Conservation (phyloP, 2,329 filamentous ascomycete species). For the Trichophyton equinum region DNA sequence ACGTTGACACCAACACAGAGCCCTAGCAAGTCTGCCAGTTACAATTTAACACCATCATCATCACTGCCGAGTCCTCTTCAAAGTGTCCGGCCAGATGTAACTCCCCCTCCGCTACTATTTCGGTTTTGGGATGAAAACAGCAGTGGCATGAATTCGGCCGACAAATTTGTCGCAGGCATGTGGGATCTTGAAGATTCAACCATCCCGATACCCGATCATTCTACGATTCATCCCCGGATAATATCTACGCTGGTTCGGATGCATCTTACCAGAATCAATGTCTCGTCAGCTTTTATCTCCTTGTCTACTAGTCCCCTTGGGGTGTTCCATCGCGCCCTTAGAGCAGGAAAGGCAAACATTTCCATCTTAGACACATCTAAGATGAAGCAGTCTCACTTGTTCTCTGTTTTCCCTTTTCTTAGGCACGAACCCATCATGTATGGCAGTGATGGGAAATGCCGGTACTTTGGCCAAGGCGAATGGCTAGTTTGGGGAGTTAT, state of each 20-base stretch:
- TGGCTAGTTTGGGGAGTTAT: constrained; percentile 26
- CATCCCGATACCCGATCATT: constrained; percentile 9
- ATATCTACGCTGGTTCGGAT: constrained; percentile 16
- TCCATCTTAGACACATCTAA: constrained; percentile 21
- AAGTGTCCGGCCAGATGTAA: not conserved
- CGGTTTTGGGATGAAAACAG: constrained; percentile 24
- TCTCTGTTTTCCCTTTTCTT: not conserved
- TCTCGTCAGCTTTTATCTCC: constrained; percentile 26
- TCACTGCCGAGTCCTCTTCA: not conserved
- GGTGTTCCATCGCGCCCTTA: constrained; percentile 24
- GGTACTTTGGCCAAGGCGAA: constrained; percentile 22
- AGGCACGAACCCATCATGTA: constrained; percentile 3
- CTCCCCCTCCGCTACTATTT: constrained; percentile 20
- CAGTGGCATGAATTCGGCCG: constrained; percentile 21
- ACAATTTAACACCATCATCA: not conserved
- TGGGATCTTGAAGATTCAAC: constrained; percentile 13
- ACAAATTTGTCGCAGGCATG: constrained; percentile 17
- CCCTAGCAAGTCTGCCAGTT: too few species aligned
- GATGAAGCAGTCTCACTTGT: not conserved
- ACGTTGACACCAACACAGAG: too few species aligned
- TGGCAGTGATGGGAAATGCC: constrained; percentile 11
- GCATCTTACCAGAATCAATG: constrained; percentile 18
- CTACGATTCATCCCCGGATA: constrained; percentile 10
- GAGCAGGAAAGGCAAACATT: constrained; percentile 17
- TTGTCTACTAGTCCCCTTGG: constrained; percentile 18